Evolutionary conservation across 108 stramenopile species (phyloP).

Genomic region (Stephanodiscus minutulus): DNA sequence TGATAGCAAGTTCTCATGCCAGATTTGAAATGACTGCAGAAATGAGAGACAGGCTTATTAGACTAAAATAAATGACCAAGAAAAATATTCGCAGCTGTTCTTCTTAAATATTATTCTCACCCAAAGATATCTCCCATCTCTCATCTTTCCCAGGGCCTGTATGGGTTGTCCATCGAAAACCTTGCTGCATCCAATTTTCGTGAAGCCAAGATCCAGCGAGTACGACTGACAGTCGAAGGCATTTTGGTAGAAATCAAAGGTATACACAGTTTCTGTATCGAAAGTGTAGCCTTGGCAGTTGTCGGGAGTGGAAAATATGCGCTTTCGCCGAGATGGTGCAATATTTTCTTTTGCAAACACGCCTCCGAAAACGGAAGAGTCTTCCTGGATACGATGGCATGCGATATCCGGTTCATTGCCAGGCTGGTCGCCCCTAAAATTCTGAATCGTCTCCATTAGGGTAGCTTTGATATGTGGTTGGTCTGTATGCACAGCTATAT

Average conservation of each 20-base stretch:
- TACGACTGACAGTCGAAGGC: conserved; percentile 42
- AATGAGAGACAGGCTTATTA: background rate
- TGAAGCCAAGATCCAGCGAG: conserved; percentile 48
- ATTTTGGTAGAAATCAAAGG: conserved; percentile 64
- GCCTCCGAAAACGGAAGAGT: conserved; percentile 51
- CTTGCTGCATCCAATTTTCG: conserved; percentile 41
- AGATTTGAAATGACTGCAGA: conserved; percentile 47
- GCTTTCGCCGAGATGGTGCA: conserved; percentile 36
- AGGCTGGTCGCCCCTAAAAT: conserved; percentile 46
- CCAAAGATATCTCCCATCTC: conserved; percentile 55
- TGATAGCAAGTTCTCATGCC: conserved; percentile 49
- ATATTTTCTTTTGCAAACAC: conserved; percentile 32
- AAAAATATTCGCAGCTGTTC: too few species aligned
- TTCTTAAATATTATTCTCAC: conserved; percentile 10
- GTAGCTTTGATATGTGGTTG: conserved; percentile 39
- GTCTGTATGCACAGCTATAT: conserved; percentile 34
- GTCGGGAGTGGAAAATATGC: conserved; percentile 36
- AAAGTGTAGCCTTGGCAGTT: conserved; percentile 30
- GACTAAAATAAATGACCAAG: background rate
- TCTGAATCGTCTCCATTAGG: conserved; percentile 41
- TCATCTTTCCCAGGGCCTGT: conserved; percentile 50
- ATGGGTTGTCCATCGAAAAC: conserved; percentile 54
- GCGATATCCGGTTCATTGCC: conserved; percentile 53
- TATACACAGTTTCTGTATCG: conserved; percentile 56
- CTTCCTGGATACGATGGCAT: conserved; percentile 36